Evolutionary conservation across 371 early-diverging fungal species (phyloP).

Genomic region (Apophysomyces ossiformis): DNA sequence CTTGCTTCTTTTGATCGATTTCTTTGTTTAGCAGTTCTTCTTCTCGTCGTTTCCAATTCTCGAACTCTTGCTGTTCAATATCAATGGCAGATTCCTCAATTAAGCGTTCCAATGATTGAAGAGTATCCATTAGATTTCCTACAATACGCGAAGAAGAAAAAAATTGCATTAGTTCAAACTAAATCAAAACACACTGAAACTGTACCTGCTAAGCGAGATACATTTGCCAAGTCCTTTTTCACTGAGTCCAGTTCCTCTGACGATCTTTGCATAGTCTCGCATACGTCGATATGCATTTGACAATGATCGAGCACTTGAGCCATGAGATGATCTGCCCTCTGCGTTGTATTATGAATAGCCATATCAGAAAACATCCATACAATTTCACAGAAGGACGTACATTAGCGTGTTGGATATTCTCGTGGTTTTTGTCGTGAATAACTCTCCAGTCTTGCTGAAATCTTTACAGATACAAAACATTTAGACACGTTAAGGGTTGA

Average conservation of each 20-base stretch:
- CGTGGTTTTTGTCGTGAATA: constrained; percentile 26
- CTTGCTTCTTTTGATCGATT: constrained; percentile 25
- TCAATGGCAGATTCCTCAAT: constrained; percentile 32
- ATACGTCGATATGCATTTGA: constrained; percentile 15
- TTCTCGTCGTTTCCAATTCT: constrained; percentile 40
- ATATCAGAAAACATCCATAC: not conserved
- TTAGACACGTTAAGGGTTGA: not conserved
- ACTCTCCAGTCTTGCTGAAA: constrained; percentile 27
- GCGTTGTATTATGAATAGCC: not conserved
- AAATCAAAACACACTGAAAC: not conserved
- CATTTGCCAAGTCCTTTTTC: constrained; percentile 14
- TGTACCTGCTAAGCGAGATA: constrained; percentile 17
- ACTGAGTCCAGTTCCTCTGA: constrained; percentile 7
- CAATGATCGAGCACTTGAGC: constrained; percentile 17
- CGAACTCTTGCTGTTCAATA: constrained; percentile 33
- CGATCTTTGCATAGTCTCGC: constrained; percentile 13
- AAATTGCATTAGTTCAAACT: not conserved
- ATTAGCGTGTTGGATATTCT: constrained; percentile 30
- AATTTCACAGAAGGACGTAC: constrained; percentile 19
- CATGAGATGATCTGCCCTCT: constrained; percentile 28
- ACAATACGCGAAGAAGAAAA: not conserved
- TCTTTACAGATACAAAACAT: constrained; percentile 2
- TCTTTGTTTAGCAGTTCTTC: constrained; percentile 12
- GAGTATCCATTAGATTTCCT: constrained; percentile 25
- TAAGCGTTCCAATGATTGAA: constrained; percentile 20